Evolutionary conservation across 306 rosid genomes (phyloP).

Genomic region (Lupinus albus): DNA sequence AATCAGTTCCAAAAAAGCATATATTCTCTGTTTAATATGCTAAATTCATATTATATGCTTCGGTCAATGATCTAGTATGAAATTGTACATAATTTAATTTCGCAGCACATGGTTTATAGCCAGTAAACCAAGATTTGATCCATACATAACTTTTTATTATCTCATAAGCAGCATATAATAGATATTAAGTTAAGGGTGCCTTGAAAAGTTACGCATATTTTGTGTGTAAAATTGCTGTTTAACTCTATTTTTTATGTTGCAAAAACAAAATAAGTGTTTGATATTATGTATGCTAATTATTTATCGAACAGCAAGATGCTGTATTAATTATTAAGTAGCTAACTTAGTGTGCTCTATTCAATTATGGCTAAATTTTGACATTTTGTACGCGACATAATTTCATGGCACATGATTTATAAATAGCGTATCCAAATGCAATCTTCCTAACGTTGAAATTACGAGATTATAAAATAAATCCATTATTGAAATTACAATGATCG

Average conservation of each 20-base stretch:
- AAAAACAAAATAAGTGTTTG: slow-evolving; percentile 8
- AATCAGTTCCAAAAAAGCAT: slow-evolving; percentile 39
- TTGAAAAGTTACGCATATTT: no score
- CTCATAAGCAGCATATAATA: background rate
- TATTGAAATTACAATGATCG: no score
- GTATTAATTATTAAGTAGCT: slow-evolving; percentile 29
- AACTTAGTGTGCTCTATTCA: background rate
- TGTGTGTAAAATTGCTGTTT: no score
- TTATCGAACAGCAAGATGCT: slow-evolving; percentile 32
- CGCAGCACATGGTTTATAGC: slow-evolving; percentile 34
- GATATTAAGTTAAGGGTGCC: no score
- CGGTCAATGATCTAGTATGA: background rate
- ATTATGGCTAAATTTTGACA: slow-evolving; percentile 34
- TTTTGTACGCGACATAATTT: slow-evolving; percentile 35
- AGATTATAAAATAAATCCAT: no score
- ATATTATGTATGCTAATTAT: slow-evolving; percentile 35
- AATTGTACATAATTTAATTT: slow-evolving; percentile 20
- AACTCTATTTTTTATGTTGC: background rate
- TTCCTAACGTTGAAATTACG: background rate
- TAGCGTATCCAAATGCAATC: slow-evolving; percentile 37
- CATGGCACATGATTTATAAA: slow-evolving; percentile 40
- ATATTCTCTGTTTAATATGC: slow-evolving; percentile 29
- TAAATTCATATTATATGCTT: background rate
- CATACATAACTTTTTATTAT: background rate
- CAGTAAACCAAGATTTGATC: slow-evolving; percentile 31